Conservation (phyloP, 2,329 filamentous ascomycete species). For the Diaporthe caulivora region DNA sequence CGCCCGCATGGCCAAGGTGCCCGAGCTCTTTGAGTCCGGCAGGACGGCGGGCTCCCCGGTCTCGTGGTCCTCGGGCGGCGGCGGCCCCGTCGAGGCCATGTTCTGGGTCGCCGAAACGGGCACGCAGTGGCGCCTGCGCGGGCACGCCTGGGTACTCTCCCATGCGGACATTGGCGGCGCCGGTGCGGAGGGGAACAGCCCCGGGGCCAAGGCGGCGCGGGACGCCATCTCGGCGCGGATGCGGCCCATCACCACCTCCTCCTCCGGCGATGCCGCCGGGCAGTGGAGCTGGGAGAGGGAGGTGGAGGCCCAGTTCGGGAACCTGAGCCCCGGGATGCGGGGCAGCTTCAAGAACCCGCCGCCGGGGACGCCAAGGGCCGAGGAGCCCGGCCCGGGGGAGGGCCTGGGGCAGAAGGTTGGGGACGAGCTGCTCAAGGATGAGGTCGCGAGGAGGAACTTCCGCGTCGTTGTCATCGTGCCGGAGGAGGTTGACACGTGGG, state of each 20-base stretch:
- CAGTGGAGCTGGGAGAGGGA: conserved; percentile 84
- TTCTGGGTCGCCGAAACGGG: conserved; percentile 81
- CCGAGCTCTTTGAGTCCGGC: conserved; percentile 71
- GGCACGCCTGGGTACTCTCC: conserved; percentile 80
- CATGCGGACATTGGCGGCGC: conserved; percentile 65
- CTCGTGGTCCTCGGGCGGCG: conserved; percentile 62
- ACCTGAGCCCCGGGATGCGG: conserved; percentile 84
- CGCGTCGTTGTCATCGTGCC: conserved; percentile 86
- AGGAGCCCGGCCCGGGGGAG: conserved; percentile 58
- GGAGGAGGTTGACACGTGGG: conserved; percentile 80
- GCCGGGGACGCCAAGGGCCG: conserved; percentile 71
- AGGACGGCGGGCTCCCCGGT: conserved; percentile 59
- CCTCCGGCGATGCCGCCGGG: conserved; percentile 43
- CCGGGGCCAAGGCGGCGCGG: conserved; percentile 69
- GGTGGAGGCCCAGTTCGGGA: conserved; percentile 90
- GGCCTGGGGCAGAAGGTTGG: conserved; percentile 74
- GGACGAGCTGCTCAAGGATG: conserved; percentile 72
- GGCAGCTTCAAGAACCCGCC: conserved; percentile 80
- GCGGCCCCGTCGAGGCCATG: conserved; percentile 82
- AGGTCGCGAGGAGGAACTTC: conserved; percentile 80
- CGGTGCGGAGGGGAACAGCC: conserved; percentile 53
- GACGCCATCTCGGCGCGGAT: conserved; percentile 72
- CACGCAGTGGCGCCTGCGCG: conserved; percentile 89
- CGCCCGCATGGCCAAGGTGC: conserved; percentile 85
- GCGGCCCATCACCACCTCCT: conserved; percentile 62